phyloP scores from a whole-genome alignment of 371 early-diverging fungal species.

The Circinella umbellata region DNA sequence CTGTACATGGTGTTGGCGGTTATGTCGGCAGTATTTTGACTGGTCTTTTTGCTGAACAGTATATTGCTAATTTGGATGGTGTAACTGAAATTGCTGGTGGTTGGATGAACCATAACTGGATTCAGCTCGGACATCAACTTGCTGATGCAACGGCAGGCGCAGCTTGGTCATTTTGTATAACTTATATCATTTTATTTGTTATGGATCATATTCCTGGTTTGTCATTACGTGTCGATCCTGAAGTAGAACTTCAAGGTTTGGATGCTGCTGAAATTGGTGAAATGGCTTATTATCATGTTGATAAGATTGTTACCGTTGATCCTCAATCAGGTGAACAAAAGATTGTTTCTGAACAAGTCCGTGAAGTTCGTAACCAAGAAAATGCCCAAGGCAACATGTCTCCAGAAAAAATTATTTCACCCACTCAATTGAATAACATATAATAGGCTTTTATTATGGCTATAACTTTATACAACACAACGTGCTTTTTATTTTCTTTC shows the following conservation, averaged over 20 bases:
- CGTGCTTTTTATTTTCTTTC: too few species aligned
- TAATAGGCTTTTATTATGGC: constrained; percentile 3
- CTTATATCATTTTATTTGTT: constrained; percentile 73
- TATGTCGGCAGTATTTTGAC: constrained; percentile 85
- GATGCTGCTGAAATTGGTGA: constrained; percentile 85
- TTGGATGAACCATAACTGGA: constrained; percentile 83
- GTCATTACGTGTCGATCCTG: constrained; percentile 73
- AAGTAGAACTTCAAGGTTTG: constrained; percentile 73
- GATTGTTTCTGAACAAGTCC: constrained; percentile 41
- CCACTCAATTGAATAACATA: constrained; percentile 20
- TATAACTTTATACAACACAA: not conserved
- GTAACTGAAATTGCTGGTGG: constrained; percentile 72
- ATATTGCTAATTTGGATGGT: constrained; percentile 80
- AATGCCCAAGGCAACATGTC: constrained; percentile 17
- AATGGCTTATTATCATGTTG: constrained; percentile 64
- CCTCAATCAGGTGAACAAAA: constrained; percentile 45
- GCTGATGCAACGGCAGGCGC: constrained; percentile 78
- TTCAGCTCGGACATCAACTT: constrained; percentile 82
- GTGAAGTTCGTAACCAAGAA: constrained; percentile 25
- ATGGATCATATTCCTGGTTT: constrained; percentile 85
- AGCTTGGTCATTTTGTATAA: constrained; percentile 80
- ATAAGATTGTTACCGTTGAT: constrained; percentile 46
- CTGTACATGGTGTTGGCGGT: constrained; percentile 87
- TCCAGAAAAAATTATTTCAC: constrained; percentile 17
- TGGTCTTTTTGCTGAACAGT: constrained; percentile 85